These are phyloP conservation scores for Poteriospumella lacustris DNA, from an alignment of 108 stramenopile species.

Conservation along the genomic window DNA sequence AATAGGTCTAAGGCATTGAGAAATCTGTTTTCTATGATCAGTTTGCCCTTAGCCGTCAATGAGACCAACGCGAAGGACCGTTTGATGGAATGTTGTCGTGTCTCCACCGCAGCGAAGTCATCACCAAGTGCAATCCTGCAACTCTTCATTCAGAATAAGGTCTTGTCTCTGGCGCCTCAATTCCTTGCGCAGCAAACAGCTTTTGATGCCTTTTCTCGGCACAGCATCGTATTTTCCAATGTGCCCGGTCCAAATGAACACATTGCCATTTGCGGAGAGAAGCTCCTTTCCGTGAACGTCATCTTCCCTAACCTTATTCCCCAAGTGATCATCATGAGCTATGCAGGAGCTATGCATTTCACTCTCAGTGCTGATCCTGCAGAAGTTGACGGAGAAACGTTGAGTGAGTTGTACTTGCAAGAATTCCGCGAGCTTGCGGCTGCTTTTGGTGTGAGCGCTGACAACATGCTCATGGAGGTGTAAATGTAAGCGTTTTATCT, in stretches of 20 bases:
- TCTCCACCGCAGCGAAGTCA: constrained; percentile 24
- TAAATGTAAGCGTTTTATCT: too few species aligned
- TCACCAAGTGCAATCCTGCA: constrained; percentile 38
- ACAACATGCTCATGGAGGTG: constrained; percentile 3
- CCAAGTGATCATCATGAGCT: constrained; percentile 37
- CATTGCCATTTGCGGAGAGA: constrained; percentile 31
- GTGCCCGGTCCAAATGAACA: constrained; percentile 49
- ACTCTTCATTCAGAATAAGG: constrained; percentile 35
- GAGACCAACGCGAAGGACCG: constrained; percentile 33
- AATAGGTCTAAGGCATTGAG: constrained; percentile 1
- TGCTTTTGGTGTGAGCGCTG: background rate
- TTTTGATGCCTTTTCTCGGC: constrained; percentile 40
- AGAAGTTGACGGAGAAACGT: background rate
- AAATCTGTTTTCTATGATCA: constrained; percentile 45
- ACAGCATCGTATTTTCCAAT: constrained; percentile 47
- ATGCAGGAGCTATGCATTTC: constrained; percentile 29
- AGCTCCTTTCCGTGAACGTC: constrained; percentile 34
- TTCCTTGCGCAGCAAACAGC: constrained; percentile 40
- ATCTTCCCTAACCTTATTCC: constrained; percentile 51
- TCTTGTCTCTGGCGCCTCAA: constrained; percentile 39
- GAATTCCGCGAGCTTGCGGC: constrained; percentile 2
- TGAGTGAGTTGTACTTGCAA: background rate
- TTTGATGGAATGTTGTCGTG: background rate
- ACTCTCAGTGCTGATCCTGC: constrained; percentile 31
- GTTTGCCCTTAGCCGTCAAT: constrained; percentile 33